Conservation (phyloP, 108 stramenopile genomes). For the Pseudonitzschia multistriata region DNA sequence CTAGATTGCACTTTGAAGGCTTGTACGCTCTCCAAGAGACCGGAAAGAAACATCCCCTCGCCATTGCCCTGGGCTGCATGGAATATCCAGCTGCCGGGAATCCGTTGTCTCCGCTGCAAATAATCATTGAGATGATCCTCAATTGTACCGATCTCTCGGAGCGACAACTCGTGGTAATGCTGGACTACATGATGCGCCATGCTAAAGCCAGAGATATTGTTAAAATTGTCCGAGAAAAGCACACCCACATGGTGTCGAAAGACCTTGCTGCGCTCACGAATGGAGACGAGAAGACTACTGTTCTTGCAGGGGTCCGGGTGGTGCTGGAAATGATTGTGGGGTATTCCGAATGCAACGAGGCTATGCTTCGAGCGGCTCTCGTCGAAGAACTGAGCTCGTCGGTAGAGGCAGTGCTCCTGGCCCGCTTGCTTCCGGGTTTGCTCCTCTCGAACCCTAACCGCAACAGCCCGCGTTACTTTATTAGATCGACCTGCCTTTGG, state of each 20-base stretch:
- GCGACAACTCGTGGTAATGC: conserved; percentile 35
- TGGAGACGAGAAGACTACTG: not conserved
- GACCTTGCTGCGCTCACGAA: not conserved
- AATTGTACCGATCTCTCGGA: conserved; percentile 46
- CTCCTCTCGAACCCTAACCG: conserved; percentile 7
- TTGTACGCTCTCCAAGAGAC: conserved; percentile 10
- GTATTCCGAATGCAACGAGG: conserved; percentile 37
- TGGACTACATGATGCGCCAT: conserved; percentile 31
- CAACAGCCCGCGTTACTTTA: not conserved
- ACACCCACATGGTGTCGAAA: not conserved
- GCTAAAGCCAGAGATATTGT: conserved; percentile 31
- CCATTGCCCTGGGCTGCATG: conserved; percentile 10
- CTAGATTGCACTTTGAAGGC: conserved; percentile 36
- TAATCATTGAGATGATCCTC: conserved; percentile 33
- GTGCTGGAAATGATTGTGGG: conserved; percentile 29
- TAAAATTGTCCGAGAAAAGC: not conserved
- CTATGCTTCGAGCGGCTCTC: conserved; percentile 37
- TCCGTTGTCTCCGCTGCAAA: conserved; percentile 24
- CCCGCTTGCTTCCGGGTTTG: conserved; percentile 21
- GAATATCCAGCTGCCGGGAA: conserved; percentile 15
- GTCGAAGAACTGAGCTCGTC: conserved; percentile 6
- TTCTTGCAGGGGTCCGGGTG: conserved; percentile 21
- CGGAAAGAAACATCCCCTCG: conserved; percentile 16
- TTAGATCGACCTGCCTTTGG: conserved; percentile 32
- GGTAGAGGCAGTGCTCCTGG: conserved; percentile 27